These are phyloP conservation scores for Pinus albicaulis DNA, from an alignment of 75 land plant species.

Conservation along the genomic window DNA sequence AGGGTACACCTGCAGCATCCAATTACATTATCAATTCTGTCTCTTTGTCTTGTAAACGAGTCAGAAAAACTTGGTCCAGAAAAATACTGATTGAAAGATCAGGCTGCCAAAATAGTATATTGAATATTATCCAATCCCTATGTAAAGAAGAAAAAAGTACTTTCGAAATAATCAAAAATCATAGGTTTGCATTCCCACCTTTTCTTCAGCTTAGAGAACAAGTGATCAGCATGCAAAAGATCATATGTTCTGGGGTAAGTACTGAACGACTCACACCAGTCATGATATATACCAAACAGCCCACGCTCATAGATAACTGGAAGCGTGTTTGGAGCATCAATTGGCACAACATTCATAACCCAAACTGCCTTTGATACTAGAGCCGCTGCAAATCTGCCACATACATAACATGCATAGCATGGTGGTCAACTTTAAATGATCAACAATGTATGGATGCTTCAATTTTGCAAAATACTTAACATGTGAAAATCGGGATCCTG, in stretches of 20 bases:
- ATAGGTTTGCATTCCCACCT: constrained; percentile 14
- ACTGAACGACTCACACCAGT: constrained; percentile 53
- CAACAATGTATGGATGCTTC: not conserved
- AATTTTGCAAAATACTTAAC: not conserved
- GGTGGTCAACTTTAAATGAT: not conserved
- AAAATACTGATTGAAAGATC: not conserved
- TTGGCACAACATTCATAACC: constrained; percentile 40
- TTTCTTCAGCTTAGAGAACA: constrained; percentile 24
- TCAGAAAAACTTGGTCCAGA: not conserved
- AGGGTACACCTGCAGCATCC: constrained; percentile 38
- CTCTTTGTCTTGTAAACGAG: not conserved
- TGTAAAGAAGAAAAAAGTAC: not conserved
- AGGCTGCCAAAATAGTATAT: not conserved
- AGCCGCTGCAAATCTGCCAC: constrained; percentile 34
- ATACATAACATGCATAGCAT: not conserved
- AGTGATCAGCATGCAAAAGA: constrained; percentile 45
- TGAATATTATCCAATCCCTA: not conserved
- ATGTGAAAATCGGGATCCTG: too few relatives aligned
- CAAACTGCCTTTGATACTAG: constrained; percentile 19
- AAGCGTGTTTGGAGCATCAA: constrained; percentile 36
- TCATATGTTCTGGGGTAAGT: constrained; percentile 49
- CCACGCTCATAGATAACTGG: constrained; percentile 46
- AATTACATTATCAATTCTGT: not conserved
- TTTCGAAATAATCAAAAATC: not conserved
- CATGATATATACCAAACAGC: constrained; percentile 43